These are phyloP conservation scores for Zygoascus sp. DNA, from an alignment of 1,139 yeast species.

Conservation along the genomic window DNA sequence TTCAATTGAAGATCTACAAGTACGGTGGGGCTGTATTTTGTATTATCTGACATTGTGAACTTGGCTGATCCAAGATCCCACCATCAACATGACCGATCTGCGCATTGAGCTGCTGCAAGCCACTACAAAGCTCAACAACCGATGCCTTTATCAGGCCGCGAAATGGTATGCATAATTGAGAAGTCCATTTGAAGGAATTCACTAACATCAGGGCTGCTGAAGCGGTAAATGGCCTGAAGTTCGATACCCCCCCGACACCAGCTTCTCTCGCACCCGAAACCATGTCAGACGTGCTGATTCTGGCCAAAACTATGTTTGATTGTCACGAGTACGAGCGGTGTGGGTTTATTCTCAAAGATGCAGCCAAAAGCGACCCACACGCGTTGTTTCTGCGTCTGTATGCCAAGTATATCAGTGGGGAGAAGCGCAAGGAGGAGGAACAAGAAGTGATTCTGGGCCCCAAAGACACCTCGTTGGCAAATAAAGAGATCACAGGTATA, in stretches of 20 bases:
- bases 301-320: slow-evolving; percentile 74
- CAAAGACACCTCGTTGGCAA: slow-evolving; percentile 37
- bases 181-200: not conserved
- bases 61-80: not conserved
- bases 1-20: too few relatives aligned
- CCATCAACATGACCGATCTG: slow-evolving; percentile 21
- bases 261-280: slow-evolving; percentile 10
- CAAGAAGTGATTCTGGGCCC: slow-evolving; percentile 59
- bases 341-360: slow-evolving; percentile 51
- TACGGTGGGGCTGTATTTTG: too few relatives aligned
- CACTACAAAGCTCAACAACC: slow-evolving; percentile 38
- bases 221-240: slow-evolving; percentile 54
- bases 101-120: slow-evolving; percentile 39
- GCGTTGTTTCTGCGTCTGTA: slow-evolving; percentile 65
- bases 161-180: slow-evolving; percentile 53
- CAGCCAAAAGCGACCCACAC: slow-evolving; percentile 40
- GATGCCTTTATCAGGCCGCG: slow-evolving; percentile 62
- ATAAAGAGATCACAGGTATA: slow-evolving; percentile 34
- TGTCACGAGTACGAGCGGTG: slow-evolving; percentile 86
- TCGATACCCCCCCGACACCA: slow-evolving; percentile 18
- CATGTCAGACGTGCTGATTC: slow-evolving; percentile 25
- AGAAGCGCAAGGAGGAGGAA: slow-evolving; percentile 67
- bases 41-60: too few relatives aligned
- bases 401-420: slow-evolving; percentile 66
- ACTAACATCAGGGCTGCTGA: slow-evolving; percentile 49